phyloP scores from a whole-genome alignment of 805 yeast genomes.

The Scheffersomyces amazonensis region DNA sequence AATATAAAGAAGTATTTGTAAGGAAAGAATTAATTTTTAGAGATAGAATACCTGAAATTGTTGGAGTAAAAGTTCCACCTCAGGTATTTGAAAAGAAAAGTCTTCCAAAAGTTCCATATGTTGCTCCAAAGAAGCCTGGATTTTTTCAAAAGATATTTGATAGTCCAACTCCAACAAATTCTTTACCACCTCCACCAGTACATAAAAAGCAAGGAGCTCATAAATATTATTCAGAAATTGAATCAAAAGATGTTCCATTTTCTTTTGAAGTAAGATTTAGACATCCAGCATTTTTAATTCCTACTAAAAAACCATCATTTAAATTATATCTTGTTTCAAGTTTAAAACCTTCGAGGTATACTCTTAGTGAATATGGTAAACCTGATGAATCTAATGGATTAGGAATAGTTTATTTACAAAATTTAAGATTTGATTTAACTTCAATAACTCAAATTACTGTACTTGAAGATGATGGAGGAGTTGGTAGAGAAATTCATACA shows the following conservation, averaged over 20 bases:
- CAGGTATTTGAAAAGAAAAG: constrained; percentile 13
- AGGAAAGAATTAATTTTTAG: constrained; percentile 39
- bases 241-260: constrained; percentile 35
- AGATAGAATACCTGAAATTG: constrained; percentile 42
- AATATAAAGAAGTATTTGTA: constrained; percentile 41
- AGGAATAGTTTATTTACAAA: constrained; percentile 43
- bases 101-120: constrained; percentile 15
- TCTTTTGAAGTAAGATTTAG: constrained; percentile 48
- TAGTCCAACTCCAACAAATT: background rate
- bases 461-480: constrained; percentile 18
- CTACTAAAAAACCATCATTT: constrained; percentile 37
- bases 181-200: constrained; percentile 8
- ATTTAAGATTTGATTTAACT: constrained; percentile 30
- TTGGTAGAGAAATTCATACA: constrained; percentile 19
- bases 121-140: constrained; percentile 18
- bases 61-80: constrained; percentile 31
- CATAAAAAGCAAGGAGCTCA: constrained; percentile 4
- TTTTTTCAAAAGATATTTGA: constrained; percentile 25
- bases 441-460: constrained; percentile 25
- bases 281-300: constrained; percentile 46
- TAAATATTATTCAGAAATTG: constrained; percentile 17
- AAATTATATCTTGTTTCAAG: constrained; percentile 28
- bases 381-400: constrained; percentile 45
- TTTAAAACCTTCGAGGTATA: constrained; percentile 25
- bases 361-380: constrained; percentile 26